Percentiles rank a stretch among this genome's conserved stretches.
Evolutionary conservation across 495 filamentous ascomycete genomes (phyloP).

Genomic region (Aeminium ludgeri): DNA sequence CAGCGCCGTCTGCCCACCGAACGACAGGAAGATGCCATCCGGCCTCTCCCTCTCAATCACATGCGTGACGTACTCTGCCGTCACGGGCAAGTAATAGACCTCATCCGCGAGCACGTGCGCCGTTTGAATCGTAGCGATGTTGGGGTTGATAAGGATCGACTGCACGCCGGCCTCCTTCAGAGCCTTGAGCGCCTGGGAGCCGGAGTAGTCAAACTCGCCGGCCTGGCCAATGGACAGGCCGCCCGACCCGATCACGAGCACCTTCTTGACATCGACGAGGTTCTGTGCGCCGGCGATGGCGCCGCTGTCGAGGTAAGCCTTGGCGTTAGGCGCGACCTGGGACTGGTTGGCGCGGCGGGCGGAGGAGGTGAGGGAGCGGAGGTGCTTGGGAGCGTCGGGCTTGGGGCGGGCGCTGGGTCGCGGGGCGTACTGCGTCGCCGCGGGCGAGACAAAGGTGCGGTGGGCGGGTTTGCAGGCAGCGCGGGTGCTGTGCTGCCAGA

Average conservation of each 20-base stretch:
- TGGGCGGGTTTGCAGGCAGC: neutral
- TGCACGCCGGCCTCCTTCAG: constrained; percentile 90
- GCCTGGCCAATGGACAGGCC: constrained; percentile 96
- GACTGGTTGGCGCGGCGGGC: constrained; percentile 14
- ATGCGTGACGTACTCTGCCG: constrained; percentile 90
- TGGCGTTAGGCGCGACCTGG: constrained; percentile 61
- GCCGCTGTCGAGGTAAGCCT: constrained; percentile 77
- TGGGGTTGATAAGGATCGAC: constrained; percentile 93
- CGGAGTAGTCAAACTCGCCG: constrained; percentile 98
- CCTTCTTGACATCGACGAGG: constrained; percentile 87
- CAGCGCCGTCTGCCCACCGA: constrained; percentile 90
- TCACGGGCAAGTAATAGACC: constrained; percentile 95
- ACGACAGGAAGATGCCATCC: constrained; percentile 91
- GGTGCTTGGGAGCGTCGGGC: neutral
- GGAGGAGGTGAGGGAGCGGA: constrained; percentile 4
- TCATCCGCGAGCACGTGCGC: constrained; percentile 95
- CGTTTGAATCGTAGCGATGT: constrained; percentile 97
- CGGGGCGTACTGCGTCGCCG: neutral
- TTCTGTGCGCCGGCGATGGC: constrained; percentile 55
- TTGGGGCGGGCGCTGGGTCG: neutral
- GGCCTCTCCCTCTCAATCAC: constrained; percentile 85
- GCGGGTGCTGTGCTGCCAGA: constrained; percentile 11
- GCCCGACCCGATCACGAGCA: constrained; percentile 89
- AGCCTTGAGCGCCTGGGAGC: constrained; percentile 63
- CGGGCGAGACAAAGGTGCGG: constrained; percentile 8